Base-by-base conservation (phyloP, 192 early-diverging fungal genomes). In the Podila epicladia region DNA sequence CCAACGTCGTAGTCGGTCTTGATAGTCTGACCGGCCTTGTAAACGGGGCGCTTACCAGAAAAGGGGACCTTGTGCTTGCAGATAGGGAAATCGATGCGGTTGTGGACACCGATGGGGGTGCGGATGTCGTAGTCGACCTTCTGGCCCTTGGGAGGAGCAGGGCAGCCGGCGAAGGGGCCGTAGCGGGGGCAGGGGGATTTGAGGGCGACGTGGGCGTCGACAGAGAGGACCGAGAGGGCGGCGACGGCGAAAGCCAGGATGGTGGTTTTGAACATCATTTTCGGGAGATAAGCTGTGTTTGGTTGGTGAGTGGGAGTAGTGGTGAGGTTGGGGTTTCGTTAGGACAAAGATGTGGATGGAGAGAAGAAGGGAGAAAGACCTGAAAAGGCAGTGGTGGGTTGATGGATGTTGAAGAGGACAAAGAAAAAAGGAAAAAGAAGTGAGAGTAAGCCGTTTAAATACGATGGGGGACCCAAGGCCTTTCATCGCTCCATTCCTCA, bases 21-120 rank as follows among this genome's bases (percentile, higher is more conserved):
- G 75, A 91, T 82, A 51, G 84, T 85, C 35, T 88, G 83, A 17
- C 88, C 90, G 19, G 88, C 88, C 22, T 83, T 64, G 75, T 83
- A 65, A 9, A 73, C 84, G 13, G 55, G 32, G 20, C 82, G 75
- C 13, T 69, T 82, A 1, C 53, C 53, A 2, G 82, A 74, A 71
- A 65, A 84, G 17, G 87, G 76, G 31, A 64, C 75, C 19, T 74
- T 75, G 53, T 82, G 31, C 69, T 88, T 90, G 86, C 89, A 90
- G 4, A 90, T 64, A 19, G 85, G 86, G 5, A 68, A 19, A 64
- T 55, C 58, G 5, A 73, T 58, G 19, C 50, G 15, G 24, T 70
- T 71, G 32, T 51, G 53, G 49, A 62, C 72, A 7, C 76, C 82
- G 13, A 89, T 75, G 7, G 88, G 88, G 22, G 84, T 58, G 64